Evolutionary conservation across 352 stramenopile genomes (phyloP), one percentile per base, ranked within the genome.

Genomic region (Globisporangium acanthophoron): DNA sequence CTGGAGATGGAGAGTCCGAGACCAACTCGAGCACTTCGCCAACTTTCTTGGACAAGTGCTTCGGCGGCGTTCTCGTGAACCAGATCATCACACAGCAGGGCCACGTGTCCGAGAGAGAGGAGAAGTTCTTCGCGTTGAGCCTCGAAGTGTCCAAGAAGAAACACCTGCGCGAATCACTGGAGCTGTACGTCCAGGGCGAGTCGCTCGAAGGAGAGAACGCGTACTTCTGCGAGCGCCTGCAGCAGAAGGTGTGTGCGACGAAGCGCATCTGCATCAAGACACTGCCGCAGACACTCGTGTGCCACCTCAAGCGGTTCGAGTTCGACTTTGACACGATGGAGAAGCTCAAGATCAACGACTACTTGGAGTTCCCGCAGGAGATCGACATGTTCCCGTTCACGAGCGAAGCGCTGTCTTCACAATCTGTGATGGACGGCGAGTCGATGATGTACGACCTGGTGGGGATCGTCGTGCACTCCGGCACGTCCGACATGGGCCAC

Each of bases 341-440:
- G 55, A 94, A 93, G 56, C 46, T 88, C 33, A 96, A 96, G 52
- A 79, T 96, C 56, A 92, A 97, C 61, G 85, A 96, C 50, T 78
- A 71, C 27, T 56, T 94, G 13, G 80, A 89, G 52, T 94, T 96
- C 44, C 92, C 92, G 0, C 68, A 77, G 33, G 83, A 94, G 44
- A 65, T 98, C 31, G 76, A 98, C 68, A 95, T 98, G 84, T 79
- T 72, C 53, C 90, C 87, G 20, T 98, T 90, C 74, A 97, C 90
- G 5, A 88, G 85, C 29, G 74, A 89, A 31, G 85, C 76, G 3
- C 60, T 87, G 24, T 37, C 51, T 15, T 15, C 35, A 16, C 29
- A 20, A 16, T 29, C 43, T n/a, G 8, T 7, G 8, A 12, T 9
- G 1, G 31, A 20, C 1, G 35, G 2, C 1, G 24, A 35, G 13